Base-by-base conservation (phyloP, 2,329 filamentous ascomycete genomes). In the Fusarium sp. region DNA sequence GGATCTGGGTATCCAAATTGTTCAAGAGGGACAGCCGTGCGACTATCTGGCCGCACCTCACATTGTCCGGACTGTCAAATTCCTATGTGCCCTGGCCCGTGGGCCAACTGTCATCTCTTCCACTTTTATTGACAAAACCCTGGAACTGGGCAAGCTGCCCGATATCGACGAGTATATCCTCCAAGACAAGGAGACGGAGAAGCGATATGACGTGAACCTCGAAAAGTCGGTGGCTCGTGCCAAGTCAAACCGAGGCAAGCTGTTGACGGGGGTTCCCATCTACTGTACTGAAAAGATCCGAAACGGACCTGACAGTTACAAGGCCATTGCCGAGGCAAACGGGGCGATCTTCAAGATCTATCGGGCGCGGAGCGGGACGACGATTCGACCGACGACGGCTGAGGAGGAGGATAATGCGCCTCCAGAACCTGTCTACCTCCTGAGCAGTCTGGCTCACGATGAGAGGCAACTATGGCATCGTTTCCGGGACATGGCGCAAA, bases 1-100 rank as follows among this genome's bases (percentile, higher is more conserved):
- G 69, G 90, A 93, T 54, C 85, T 98, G 38, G 97, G 97, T 9
- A 94, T 99, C 65, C 88, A 91, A 75, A 90, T 98, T 25, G 93
- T 94, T 6, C 88, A 92, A 76, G 94, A 98, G 79, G 91, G 91
- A 30, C 89, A 90, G 57, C 88, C 90, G 52, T 97, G 94, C 80
- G 94, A 96, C 77, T 94, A 97, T 80, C 89, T 99, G 12, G 95
- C 95, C 37, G 96, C 96, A 4, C 97, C 96, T 1, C 90, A 91
- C 47, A 91, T 98, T 70, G 90, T 98, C 37, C 93, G 97, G 40
- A 99, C 97, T 0, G 91, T 94, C 81, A 99, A 99, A 80, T 99
- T 99, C 80, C 91, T 98, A 59, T 93, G 92, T 70, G 95, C 95
- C 14, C 85, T 99, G 32, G 95, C 97, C 20, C 91, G 91, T 68